Evolutionary conservation across 2,329 filamentous ascomycete genomes (phyloP), one percentile per base, ranked within the genome.

Genomic region (Cladosporium sp.): DNA sequence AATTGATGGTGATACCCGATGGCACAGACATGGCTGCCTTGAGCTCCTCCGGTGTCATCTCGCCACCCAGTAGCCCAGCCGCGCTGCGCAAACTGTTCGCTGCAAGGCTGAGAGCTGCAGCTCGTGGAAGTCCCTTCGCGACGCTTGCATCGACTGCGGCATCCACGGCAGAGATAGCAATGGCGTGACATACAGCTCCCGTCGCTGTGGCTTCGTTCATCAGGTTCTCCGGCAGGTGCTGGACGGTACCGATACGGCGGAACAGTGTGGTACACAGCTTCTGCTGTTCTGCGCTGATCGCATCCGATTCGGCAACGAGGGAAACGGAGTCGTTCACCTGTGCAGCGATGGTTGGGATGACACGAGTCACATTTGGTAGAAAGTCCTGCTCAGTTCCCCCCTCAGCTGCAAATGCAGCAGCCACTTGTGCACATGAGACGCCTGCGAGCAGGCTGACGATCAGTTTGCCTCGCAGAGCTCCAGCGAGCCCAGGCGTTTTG

Each of bases 11-110:
- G 20, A 61, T 62, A 1, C 59, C 57, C 11, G 41, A 51, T 2
- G 59, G 56, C 13, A 56, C 56, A 15, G 59, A 61, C 59, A 62
- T 62, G 3, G 56, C 52, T 16, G 55, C 57, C 36, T 61, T 62
- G 30, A 62, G 38, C 9, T 53, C 53, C 25, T 62, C 59, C 13
- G 55, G 55, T 13, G 57, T 58, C 55, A 61, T 60, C 9, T 55
- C 55, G 13, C 47, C 50, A 29, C 45, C 45, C n/a, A 61, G 50
- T 30, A 62, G 42, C 6, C 52, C 54, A 27, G 53, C 53, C 4
- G 53, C 51, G 51, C 55, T 60, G 16, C 53, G 53, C 12, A 62
- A 29, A 36, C 52, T 57, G 20, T 57, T 45, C 29, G 60, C 50
- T 13, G 54, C 54, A 9, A 61, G 25, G 3, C 52, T 49, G 19